phyloP scores from a whole-genome alignment of 164 flowering plant genomes.

The Warburgia ugandensis region DNA sequence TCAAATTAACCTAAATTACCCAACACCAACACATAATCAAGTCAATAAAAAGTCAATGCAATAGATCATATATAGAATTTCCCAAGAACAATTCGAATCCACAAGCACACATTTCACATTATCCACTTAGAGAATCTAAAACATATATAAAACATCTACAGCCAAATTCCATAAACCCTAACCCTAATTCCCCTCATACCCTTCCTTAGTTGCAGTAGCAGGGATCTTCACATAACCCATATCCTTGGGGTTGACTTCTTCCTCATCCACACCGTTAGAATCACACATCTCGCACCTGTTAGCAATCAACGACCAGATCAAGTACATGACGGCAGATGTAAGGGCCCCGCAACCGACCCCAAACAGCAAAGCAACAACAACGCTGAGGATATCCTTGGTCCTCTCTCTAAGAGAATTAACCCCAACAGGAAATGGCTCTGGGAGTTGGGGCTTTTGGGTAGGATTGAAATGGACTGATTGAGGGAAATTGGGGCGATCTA shows the following conservation, averaged over 20 bases:
- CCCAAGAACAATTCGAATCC: too few relatives aligned
- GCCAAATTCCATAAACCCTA: constrained; percentile 5
- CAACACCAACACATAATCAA: too few relatives aligned
- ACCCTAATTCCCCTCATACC: constrained; percentile 16
- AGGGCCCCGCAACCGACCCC: constrained; percentile 50
- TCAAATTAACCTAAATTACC: too few relatives aligned
- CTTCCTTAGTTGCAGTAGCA: constrained; percentile 15
- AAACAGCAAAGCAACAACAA: constrained; percentile 34
- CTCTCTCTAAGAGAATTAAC: constrained; percentile 27
- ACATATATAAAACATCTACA: background rate
- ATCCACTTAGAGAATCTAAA: too few relatives aligned
- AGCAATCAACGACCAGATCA: constrained; percentile 33
- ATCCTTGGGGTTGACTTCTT: constrained; percentile 15
- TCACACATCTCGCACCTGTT: constrained; percentile 18
- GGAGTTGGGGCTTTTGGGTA: background rate
- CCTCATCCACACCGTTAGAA: constrained; percentile 14
- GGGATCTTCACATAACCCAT: constrained; percentile 24
- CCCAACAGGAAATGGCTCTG: background rate
- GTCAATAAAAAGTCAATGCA: too few relatives aligned
- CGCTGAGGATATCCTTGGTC: constrained; percentile 36
- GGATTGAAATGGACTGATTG: background rate
- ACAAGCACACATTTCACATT: too few relatives aligned
- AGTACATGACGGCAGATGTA: constrained; percentile 39
- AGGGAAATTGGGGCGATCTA: background rate
- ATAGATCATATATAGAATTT: too few relatives aligned